Base-by-base conservation (phyloP, 1,139 yeast species). In the Lipomyces yarrowii region DNA sequence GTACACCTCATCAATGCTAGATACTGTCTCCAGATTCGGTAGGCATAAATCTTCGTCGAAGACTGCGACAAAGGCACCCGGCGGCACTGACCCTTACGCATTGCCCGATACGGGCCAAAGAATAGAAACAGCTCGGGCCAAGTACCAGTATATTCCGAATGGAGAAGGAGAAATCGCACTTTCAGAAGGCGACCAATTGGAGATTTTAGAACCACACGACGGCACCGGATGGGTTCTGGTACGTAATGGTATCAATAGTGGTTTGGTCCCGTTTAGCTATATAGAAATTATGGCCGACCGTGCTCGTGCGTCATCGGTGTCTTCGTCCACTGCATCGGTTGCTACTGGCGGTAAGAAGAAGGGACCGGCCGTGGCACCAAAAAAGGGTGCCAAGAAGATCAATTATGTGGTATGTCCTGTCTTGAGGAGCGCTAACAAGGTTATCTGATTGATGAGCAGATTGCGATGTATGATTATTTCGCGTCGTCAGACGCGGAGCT, bases 171-270 rank as follows among this genome's bases (percentile, higher is more conserved):
- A 94, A 77, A 78, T 87, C 0, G 77, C 86, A 1, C 78, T 94
- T 1, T 69, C 73, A 8, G 84, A 85, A 0, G 93, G 96, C 6
- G 96, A 90, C 59, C 74, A 78, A 3, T 77, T 93, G 53, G 78
- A 78, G 3, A 82, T 94, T 2, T 68, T 89, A 0, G 87, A 85
- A 61, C 80, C 80, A 2, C 98, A 94, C 76, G 94, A 90, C 71
- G 98, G 98, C 0, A 87, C 94, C 7, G 99, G 99, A 0, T 96
- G 99, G 99, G 88, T 97, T 0, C 77, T 79, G 71, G 85, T 88
- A 72, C 70, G 77, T 64, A 71, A 80, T 62, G 81, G 89, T 71
- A 69, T 70, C 4, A 74, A 77, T 11, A 79, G 79, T 60, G 99
- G 99, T 0, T 81, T 94, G 39, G 98, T 93, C 2, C 99, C 99